Conservation (phyloP, 2,329 filamentous ascomycete species). For the Zasmidium citrigriseum region DNA sequence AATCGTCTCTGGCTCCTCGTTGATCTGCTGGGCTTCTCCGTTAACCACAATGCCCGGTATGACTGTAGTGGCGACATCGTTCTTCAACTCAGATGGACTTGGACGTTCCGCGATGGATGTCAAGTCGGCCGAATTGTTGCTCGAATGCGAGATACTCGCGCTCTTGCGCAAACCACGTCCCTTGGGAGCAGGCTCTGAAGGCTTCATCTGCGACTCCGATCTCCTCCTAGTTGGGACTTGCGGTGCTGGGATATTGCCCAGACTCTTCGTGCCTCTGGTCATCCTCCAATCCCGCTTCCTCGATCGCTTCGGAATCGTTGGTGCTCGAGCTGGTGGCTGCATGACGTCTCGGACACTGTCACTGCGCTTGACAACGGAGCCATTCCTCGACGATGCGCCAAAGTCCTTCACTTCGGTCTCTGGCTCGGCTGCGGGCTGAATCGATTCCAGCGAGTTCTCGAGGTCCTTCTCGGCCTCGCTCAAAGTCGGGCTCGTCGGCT, state of each 20-base stretch:
- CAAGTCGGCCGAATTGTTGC: background rate
- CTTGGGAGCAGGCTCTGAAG: background rate
- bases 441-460: slow-evolving; percentile 23
- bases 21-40: background rate
- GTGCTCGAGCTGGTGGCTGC: slow-evolving; percentile 34
- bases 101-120: background rate
- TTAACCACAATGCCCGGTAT: background rate
- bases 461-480: slow-evolving; percentile 48
- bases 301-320: slow-evolving; percentile 43
- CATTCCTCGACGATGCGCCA: background rate
- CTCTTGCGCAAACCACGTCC: slow-evolving; percentile 12
- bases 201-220: slow-evolving; percentile 12
- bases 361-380: slow-evolving; percentile 8
- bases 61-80: background rate
- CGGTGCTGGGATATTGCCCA: background rate
- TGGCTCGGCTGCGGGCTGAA: background rate
- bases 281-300: slow-evolving; percentile 41
- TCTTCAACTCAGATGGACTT: background rate
- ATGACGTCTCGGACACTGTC: slow-evolving; percentile 32
- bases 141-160: slow-evolving; percentile 13
- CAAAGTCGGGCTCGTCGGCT: slow-evolving; percentile 43
- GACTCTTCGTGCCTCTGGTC: background rate
- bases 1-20: background rate
- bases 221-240: slow-evolving; percentile 10
- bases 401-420: background rate